Evolutionary conservation across 2,329 filamentous ascomycete genomes (phyloP), one percentile per base, ranked within the genome.

Genomic region (Colletotrichum navitas): DNA sequence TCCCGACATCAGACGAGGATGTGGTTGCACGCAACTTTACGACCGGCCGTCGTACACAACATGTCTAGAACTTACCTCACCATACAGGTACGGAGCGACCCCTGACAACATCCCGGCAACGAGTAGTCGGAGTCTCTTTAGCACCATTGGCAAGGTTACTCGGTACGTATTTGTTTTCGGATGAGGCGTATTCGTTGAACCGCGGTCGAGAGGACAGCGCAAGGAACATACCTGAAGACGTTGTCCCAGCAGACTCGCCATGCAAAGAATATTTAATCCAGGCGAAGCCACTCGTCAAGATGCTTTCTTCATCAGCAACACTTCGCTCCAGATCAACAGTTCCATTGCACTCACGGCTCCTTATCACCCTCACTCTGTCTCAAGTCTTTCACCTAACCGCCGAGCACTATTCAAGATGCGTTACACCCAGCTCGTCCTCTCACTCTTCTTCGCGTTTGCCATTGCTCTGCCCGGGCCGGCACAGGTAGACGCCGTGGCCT

Each of bases 151-250:
- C n/a, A 32, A 68, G 65, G 65, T 52, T 59, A 32, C 41, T 41
- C 58, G 58, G 52, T 16, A 29, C 43, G 10, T 36, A 7, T 11
- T 36, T 29, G 29, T 29, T 26, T 32, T 68, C 45, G 32, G 54
- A 49, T 5, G 45, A 61, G 24, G 66, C 63, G 54, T 63, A 49
- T 49, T 32, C 51, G 59, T 16, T 59, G 39, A 55, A 10, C 21
- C 14, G 8, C 8, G 59, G 63, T 60, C 69, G 64, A 71, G 65
- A 71, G 54, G 59, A 55, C 54, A 66, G 63, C 65, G 59, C 52
- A 21, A 45, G 29, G 59, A 64, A 41, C 39, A 12, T 36, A 34
- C 26, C 24, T 14, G 45, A 8, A 59, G 14, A 36, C 14, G 21
- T 43, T 39, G 43, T 52, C 18, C 54, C 12, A 32, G n/a, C 52